These are phyloP conservation scores for Emmonsiellopsis sp. DNA, from an alignment of 2,329 filamentous ascomycete species.

Conservation along the genomic window DNA sequence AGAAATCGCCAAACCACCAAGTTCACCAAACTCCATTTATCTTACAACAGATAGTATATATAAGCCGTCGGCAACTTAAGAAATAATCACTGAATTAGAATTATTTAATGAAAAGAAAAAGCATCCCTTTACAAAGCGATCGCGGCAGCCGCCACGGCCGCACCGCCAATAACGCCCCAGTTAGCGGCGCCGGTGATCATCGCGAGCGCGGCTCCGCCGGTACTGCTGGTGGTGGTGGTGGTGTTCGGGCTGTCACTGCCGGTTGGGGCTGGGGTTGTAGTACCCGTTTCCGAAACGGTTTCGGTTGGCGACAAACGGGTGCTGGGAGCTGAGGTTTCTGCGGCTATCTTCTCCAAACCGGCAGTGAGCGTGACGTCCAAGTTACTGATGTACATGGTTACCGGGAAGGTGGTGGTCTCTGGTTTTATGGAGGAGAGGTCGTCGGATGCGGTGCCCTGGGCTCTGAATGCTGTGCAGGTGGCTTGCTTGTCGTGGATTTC, in stretches of 20 bases:
- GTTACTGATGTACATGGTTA: background rate
- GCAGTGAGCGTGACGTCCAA: background rate
- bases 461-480: background rate
- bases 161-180: slow-evolving; percentile 1
- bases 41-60: too few relatives aligned
- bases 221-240: background rate
- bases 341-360: background rate
- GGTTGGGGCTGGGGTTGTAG: background rate
- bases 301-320: background rate
- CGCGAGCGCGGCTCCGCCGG: background rate
- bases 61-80: too few relatives aligned
- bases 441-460: background rate
- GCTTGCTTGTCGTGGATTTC: background rate
- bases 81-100: too few relatives aligned
- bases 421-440: background rate
- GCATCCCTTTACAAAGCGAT: background rate
- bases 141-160: background rate
- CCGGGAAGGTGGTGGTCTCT: background rate
- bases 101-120: too few relatives aligned
- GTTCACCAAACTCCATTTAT: too few relatives aligned
- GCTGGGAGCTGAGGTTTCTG: background rate
- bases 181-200: background rate
- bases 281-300: background rate
- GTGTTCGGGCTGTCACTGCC: background rate
- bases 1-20: too few relatives aligned